Evolutionary conservation across 2,329 filamentous ascomycete genomes (phyloP), one percentile per base, ranked within the genome.

Genomic region (Aspergillus arachidicola): DNA sequence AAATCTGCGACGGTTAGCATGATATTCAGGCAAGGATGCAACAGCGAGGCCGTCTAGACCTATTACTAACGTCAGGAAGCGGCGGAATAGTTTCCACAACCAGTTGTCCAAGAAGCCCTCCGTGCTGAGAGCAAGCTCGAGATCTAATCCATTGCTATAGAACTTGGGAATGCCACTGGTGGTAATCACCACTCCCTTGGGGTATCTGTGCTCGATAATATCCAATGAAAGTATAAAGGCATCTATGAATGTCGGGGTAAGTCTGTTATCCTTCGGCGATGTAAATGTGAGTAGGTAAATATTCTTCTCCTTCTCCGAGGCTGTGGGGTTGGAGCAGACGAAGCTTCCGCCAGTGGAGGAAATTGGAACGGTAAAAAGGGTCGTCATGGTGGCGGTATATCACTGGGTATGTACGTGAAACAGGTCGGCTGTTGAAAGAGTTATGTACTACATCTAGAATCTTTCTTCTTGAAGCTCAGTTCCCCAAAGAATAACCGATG

Each of bases 101-200:
- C 82, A 81, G 14, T 82, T 75, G 1, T 86, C 79, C 71, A 87
- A 87, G 81, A 91, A 94, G 3, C 82, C 83, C 1, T 86, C 83
- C 0, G 86, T 86, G 34, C 79, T 76, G 38, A 83, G 72, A n/a
- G 88, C 89, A 73, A 91, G 86, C 45, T 87, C 83, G 16, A 94
- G 85, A 75, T 95, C 91, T n/a, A 95, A 84, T 0, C 92, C 92
- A 78, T 94, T 94, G 76, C 86, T 89, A 81, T 91, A 95, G 82
- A 94, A 94, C 74, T 95, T 95, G 58, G 82, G 75, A 63, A 94
- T 90, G 55, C 84, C 86, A 48, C 88, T 91, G 0, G 91, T 94
- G 6, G 91, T 94, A 63, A 94, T 81, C 16, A 95, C 83, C 6
- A 94, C 91, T 58, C 92, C 92, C n/a, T 85, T 85, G 0, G 86